phyloP scores from a whole-genome alignment of 306 rosid genomes.

The Glycine tomentella region DNA sequence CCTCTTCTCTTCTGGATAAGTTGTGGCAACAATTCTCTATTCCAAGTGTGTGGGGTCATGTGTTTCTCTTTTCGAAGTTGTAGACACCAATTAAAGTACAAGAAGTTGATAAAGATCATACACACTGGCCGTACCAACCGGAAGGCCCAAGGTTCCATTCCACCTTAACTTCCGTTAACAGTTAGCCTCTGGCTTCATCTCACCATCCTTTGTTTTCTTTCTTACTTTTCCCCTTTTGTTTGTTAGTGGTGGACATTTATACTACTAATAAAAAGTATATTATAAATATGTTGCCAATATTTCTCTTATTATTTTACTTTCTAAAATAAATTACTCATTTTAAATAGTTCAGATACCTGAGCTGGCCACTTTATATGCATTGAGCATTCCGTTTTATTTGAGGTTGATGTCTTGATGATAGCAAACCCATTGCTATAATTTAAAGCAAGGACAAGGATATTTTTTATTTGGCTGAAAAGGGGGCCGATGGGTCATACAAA shows the following conservation, averaged over 20 bases:
- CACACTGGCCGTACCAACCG: not conserved
- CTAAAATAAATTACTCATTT: not conserved
- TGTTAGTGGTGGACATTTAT: not conserved
- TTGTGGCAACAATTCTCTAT: conserved; percentile 13
- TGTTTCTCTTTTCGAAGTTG: conserved; percentile 10
- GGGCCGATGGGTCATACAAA: not conserved
- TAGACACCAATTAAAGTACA: not conserved
- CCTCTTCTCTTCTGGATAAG: not conserved
- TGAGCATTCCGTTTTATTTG: not conserved
- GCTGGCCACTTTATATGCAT: conserved; percentile 24
- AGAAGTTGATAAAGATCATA: conserved; percentile 30
- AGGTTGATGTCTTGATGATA: not conserved
- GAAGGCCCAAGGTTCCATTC: too few species aligned
- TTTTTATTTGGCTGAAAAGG: not conserved
- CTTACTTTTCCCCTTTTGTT: conserved; percentile 6
- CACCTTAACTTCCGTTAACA: not conserved
- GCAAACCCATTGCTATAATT: not conserved
- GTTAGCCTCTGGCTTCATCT: not conserved
- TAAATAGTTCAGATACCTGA: not conserved
- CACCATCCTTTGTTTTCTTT: conserved; percentile 10
- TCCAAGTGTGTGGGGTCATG: conserved; percentile 30
- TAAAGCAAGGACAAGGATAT: not conserved
- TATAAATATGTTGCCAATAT: too few species aligned
- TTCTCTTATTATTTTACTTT: not conserved
- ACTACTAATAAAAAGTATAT: too few species aligned